Evolutionary conservation across 495 filamentous ascomycete species (phyloP), one percentile per base, ranked within the genome.

Genomic region (Aspergillus incahuasiensis): DNA sequence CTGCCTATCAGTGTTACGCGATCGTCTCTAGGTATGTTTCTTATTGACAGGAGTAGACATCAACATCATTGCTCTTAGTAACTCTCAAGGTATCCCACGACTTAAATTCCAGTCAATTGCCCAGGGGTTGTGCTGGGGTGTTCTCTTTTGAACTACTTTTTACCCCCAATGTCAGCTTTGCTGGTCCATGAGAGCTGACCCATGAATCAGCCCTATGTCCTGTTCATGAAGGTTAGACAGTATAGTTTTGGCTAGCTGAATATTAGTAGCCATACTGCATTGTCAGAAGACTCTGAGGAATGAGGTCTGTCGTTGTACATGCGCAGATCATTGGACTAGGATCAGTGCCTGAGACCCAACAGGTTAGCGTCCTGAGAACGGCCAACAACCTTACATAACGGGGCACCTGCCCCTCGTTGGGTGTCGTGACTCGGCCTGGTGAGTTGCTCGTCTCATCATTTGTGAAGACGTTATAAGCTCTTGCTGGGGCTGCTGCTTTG

Each of bases 321-420:
- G 38, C 38, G 25, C 2, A 35, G 32, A 35, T 35, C 32, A 35
- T 35, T 35, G 32, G 32, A 35, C 32, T 35, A 35, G 9, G 25
- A 54, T 54, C 8, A 42, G 22, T 46, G 52, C 52, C 52, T 54
- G 47, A 55, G 47, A 55, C 52, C 52, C 34, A 48, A 47, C 32
- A 6, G 42, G 19, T 45, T 45, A 45, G 42, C 42, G 42, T 45
- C 19, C 42, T 47, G 44, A 47, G 1, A 1, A 22, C 41, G 18
- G 8, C 11, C 20, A 42, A 52, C 35, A 52, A 43, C 39, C 54
- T 56, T 56, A 56, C 54, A 56, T 56, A 56, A 56, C 46, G 34
- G 28, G 24, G 32, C 54, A 44, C 45, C 38, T 56, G 54, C 54
- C 54, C 54, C 54, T 56, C 54, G 22, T 41, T 42, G 44, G 45